Percentiles rank a stretch among this genome's conserved stretches.
Evolutionary conservation across 164 flowering plant genomes (phyloP).

Genomic region (Euptelea pleiosperma): DNA sequence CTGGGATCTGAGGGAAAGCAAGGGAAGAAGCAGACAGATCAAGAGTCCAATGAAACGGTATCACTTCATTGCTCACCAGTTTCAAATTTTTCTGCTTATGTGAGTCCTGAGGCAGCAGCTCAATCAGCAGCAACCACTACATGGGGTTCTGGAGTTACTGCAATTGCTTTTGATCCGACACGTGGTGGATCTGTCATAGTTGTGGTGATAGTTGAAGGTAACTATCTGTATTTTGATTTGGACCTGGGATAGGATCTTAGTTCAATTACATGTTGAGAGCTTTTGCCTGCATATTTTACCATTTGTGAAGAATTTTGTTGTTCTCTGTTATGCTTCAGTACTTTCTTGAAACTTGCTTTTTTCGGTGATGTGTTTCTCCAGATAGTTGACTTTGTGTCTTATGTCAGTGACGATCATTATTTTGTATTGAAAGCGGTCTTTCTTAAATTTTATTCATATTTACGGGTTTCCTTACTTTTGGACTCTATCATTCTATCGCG

Average conservation of each 20-base stretch:
- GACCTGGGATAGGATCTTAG: neutral
- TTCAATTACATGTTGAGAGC: constrained; percentile 5
- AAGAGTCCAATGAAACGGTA: constrained; percentile 45
- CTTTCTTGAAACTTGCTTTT: neutral
- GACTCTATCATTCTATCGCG: neutral
- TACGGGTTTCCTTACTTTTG: neutral
- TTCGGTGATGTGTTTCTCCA: too few relatives aligned
- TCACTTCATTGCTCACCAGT: constrained; percentile 96
- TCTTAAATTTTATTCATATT: too few relatives aligned
- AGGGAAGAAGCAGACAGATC: constrained; percentile 56
- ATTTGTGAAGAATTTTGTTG: neutral
- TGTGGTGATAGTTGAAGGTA: constrained; percentile 97
- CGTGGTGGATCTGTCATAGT: constrained; percentile 97
- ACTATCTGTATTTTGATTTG: neutral
- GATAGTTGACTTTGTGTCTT: too few relatives aligned
- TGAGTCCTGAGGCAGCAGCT: constrained; percentile 95
- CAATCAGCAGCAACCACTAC: constrained; percentile 95
- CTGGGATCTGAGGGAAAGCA: constrained; percentile 63
- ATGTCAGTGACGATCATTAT: too few relatives aligned
- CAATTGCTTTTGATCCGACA: constrained; percentile 98
- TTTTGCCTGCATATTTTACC: neutral
- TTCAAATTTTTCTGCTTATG: constrained; percentile 98
- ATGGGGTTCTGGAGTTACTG: constrained; percentile 99
- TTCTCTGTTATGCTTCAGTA: neutral
- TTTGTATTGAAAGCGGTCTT: too few relatives aligned